Base-by-base conservation (phyloP, 306 rosid genomes). In the Fragaria nilgerrensis region DNA sequence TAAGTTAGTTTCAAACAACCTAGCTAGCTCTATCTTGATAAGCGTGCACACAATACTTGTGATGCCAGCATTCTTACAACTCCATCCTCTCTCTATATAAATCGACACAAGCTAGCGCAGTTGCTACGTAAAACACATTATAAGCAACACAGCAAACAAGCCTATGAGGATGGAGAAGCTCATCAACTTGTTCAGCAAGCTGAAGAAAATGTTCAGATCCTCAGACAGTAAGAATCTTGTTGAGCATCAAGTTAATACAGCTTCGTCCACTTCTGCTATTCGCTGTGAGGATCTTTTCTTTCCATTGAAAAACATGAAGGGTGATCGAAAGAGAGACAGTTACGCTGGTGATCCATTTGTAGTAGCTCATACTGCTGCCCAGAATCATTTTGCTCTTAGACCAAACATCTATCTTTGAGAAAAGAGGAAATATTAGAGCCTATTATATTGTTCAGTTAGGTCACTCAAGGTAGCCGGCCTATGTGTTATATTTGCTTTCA, bases 211-310 rank as follows among this genome's bases (percentile, higher is more conserved):
- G 56, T 9, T 78, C 43, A 65, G 55, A 59, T 71, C 52, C 75
- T 37, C 63, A 13, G 32, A 20, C 9, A 75, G 36, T 13, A 75
- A 34, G 56, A 67, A 64, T 11, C n/a, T 11, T 56, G 11, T n/a
- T 22, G 48, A 72, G 22, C 39, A 37, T 5, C 58, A 52, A 7
- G 36, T 7, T 29, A 9, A 27, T 25, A 27, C 9, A 36, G 55
- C 37, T 23, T 44, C 79, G 0, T 55, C 58, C 13, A 71, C 50
- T 2, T 22, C 74, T 44, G 62, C 73, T 27, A 67, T 86, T 68
- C 62, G 34, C 68, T 83, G 82, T 9, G 87, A 81, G 45, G 85
- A 83, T 75, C 85, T 81, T 13, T 86, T 83, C 77, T 34, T 81
- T 74, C 58, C 67, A 27, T 71, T 73, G 0, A 61, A 75, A 61